phyloP scores from a whole-genome alignment of 2,329 filamentous ascomycete species.

The Trichoderma gracile region DNA sequence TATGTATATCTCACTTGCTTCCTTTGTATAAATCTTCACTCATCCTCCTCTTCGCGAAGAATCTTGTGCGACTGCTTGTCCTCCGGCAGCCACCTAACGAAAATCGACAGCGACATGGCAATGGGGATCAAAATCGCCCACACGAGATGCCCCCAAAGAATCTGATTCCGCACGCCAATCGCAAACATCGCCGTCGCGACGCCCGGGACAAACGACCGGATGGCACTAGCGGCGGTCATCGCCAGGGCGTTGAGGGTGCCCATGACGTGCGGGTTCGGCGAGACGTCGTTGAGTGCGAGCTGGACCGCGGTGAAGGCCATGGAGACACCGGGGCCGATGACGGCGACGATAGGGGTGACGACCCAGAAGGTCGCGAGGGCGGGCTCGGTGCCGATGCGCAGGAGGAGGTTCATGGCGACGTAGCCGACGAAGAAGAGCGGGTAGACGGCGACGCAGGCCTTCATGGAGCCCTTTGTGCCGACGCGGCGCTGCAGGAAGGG shows the following conservation, averaged over 20 bases:
- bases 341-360: constrained; percentile 41
- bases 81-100: constrained; percentile 34
- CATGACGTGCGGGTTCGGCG: constrained; percentile 63
- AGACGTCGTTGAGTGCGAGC: constrained; percentile 72
- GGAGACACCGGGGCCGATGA: constrained; percentile 60
- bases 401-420: constrained; percentile 56
- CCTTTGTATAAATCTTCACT: background rate
- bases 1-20: background rate
- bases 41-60: background rate
- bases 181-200: constrained; percentile 69
- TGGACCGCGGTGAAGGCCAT: constrained; percentile 73
- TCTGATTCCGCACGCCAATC: constrained; percentile 60
- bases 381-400: constrained; percentile 40
- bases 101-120: constrained; percentile 34
- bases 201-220: constrained; percentile 67
- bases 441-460: constrained; percentile 55
- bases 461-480: constrained; percentile 67
- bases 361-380: constrained; percentile 58
- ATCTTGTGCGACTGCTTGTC: constrained; percentile 29
- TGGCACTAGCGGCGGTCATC: constrained; percentile 59
- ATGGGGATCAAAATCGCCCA: constrained; percentile 40
- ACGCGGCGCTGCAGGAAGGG: constrained; percentile 64
- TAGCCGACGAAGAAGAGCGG: constrained; percentile 63
- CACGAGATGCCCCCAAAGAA: constrained; percentile 59
- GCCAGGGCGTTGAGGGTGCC: constrained; percentile 68